Evolutionary conservation across 2,329 filamentous ascomycete species (phyloP).

Genomic region (Xylariales sp.): DNA sequence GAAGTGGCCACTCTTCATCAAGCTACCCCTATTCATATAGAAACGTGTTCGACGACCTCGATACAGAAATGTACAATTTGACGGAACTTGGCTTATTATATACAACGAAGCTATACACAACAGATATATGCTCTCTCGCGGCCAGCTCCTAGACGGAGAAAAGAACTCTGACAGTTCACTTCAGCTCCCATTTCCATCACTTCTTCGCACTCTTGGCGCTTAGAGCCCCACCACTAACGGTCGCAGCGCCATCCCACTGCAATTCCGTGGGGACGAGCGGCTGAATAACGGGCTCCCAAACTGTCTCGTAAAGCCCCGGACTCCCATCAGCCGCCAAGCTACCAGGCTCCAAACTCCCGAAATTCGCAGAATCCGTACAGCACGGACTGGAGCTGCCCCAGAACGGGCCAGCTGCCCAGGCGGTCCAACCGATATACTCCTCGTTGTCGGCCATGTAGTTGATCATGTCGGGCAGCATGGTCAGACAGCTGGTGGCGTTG

Average conservation of each 20-base stretch:
- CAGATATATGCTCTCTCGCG: no score
- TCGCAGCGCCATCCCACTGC: conserved; percentile 32
- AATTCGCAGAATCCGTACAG: conserved; percentile 35
- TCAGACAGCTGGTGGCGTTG: conserved; percentile 36
- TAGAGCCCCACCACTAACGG: conserved; percentile 13
- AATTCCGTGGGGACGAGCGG: conserved; percentile 36
- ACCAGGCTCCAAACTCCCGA: conserved; percentile 42
- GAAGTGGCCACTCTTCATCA: no score
- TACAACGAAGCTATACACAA: no score
- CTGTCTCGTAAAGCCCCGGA: conserved; percentile 39
- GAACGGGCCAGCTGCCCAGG: conserved; percentile 45
- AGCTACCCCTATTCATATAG: no score
- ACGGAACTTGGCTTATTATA: no score
- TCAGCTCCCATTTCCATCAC: no score
- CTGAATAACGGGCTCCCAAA: conserved; percentile 40
- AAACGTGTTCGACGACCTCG: no score
- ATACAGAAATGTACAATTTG: no score
- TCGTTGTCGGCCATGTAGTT: conserved; percentile 42
- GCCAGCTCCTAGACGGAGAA: no score
- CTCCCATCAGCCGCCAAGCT: conserved; percentile 37
- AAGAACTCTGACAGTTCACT: no score
- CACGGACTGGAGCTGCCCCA: conserved; percentile 40
- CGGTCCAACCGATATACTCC: conserved; percentile 46
- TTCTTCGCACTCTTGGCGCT: no score
- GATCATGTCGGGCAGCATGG: conserved; percentile 36